Percentiles rank a stretch among this genome's conserved stretches.
Evolutionary conservation across 495 filamentous ascomycete species (phyloP).

Genomic region (Penicillium goetzii): DNA sequence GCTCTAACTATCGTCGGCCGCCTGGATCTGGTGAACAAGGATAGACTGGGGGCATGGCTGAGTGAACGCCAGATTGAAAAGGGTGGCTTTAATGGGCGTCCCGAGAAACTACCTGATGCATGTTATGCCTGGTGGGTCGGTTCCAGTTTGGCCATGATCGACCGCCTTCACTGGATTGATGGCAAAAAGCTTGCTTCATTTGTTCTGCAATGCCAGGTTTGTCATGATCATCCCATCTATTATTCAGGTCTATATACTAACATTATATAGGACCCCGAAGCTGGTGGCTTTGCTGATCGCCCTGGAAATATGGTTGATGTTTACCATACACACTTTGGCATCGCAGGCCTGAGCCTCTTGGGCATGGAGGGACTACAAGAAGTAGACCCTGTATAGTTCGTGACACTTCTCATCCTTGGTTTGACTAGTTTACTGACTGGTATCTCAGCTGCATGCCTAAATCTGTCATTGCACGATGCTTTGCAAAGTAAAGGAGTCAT

Average conservation of each 20-base stretch:
- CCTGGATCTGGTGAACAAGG: conserved; percentile 80
- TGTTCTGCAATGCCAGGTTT: conserved; percentile 79
- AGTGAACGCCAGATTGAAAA: conserved; percentile 87
- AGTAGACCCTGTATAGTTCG: conserved; percentile 88
- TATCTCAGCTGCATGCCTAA: conserved; percentile 71
- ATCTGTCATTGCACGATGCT: conserved; percentile 60
- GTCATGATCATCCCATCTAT: neutral
- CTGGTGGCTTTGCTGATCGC: conserved; percentile 85
- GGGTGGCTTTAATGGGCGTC: conserved; percentile 90
- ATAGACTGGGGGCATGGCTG: conserved; percentile 84
- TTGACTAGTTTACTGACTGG: conserved; percentile 10
- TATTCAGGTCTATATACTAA: conserved; percentile 20
- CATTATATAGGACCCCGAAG: conserved; percentile 67
- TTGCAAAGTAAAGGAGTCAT: conserved; percentile 33
- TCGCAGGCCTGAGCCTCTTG: conserved; percentile 86
- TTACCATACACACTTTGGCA: conserved; percentile 88
- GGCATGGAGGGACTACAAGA: conserved; percentile 72
- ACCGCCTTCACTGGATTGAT: conserved; percentile 89
- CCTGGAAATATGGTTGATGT: conserved; percentile 96
- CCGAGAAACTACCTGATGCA: conserved; percentile 94
- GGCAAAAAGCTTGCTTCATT: conserved; percentile 72
- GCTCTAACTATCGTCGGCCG: conserved; percentile 80
- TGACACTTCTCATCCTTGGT: conserved; percentile 14
- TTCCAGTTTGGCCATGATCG: conserved; percentile 87
- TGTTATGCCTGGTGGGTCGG: conserved; percentile 99